Evolutionary conservation across 768 basidiomycete species (phyloP), one percentile per base, ranked within the genome.

Genomic region (Suillus subaureus): DNA sequence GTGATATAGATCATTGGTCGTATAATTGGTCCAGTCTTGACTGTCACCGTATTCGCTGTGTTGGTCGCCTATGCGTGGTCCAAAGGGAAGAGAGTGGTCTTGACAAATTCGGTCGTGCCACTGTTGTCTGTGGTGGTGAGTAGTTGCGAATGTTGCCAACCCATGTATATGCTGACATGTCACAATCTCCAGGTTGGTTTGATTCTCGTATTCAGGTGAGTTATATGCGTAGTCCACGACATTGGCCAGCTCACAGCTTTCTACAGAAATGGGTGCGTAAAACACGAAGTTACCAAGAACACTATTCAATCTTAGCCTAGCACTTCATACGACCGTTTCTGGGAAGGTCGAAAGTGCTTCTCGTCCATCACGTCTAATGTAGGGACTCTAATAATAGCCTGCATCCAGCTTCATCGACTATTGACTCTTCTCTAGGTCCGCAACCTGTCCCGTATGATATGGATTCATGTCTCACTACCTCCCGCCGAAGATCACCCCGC

Each of bases 341-440:
- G 89, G 84, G 94, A 96, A 80, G 96, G 95, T 57, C 83, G 96
- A 69, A 97, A 92, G 76, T 86, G 88, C 51, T 96, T 96, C 72
- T 88, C 90, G 0, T 70, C 86, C 9, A 74, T 96, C 64, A 87
- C 84, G 13, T 85, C 93, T 16, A 88, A 89, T 72, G 86, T 86
- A 71, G 60, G 77, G 62, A 11, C 39, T 60, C 18, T 54, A 52
- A 62, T 12, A 26, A 26, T 57, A 16, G 18, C 23, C 35, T 33
- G 13, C 8, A 28, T 58, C 62, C 60, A 52, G 13, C 55, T 31
- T 52, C 56, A 40, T 40, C 39, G 5, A 35, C 31, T 3, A 60
- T 52, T 40, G 28, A 67, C 63, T 57, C 60, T 12, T 52, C 6
- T 47, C 49, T 65, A 86, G 83, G 78, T 88, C 62, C 91, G 93